These are phyloP conservation scores for Mycena latifolia DNA, from an alignment of 768 basidiomycete species.

Conservation along the genomic window DNA sequence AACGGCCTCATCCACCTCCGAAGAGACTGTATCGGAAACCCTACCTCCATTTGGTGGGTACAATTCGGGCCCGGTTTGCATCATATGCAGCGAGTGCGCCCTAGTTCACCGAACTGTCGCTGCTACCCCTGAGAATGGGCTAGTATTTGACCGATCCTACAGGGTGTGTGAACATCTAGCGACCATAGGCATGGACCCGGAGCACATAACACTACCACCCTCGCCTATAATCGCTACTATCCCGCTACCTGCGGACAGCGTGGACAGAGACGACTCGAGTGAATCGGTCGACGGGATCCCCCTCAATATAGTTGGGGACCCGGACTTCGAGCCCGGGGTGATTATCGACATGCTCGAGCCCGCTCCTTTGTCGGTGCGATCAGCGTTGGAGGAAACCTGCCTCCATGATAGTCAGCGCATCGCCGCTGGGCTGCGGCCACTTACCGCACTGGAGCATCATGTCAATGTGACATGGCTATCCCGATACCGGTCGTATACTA, in stretches of 20 bases:
- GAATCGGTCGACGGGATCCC: not conserved
- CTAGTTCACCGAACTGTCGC: not conserved
- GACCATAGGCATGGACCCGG: not conserved
- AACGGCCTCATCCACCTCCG: not conserved
- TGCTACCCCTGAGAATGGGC: not conserved
- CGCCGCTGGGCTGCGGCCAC: not conserved
- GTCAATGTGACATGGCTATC: not conserved
- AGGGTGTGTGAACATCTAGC: constrained; percentile 11
- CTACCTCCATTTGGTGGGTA: not conserved
- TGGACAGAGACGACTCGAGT: not conserved
- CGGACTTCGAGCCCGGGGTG: not conserved
- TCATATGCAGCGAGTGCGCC: constrained; percentile 2
- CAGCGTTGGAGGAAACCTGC: not conserved
- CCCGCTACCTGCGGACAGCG: not conserved
- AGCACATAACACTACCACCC: not conserved
- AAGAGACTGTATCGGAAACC: too few relatives aligned
- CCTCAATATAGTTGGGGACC: not conserved
- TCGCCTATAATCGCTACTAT: too few relatives aligned
- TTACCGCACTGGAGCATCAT: not conserved
- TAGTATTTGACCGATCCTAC: not conserved
- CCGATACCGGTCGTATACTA: not conserved
- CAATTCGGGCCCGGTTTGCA: not conserved
- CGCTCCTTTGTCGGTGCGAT: not conserved
- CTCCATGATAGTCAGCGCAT: not conserved
- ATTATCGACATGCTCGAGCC: not conserved